Conservation (phyloP, 176 grass and related monocot species). For the Luzula sylvatica region DNA sequence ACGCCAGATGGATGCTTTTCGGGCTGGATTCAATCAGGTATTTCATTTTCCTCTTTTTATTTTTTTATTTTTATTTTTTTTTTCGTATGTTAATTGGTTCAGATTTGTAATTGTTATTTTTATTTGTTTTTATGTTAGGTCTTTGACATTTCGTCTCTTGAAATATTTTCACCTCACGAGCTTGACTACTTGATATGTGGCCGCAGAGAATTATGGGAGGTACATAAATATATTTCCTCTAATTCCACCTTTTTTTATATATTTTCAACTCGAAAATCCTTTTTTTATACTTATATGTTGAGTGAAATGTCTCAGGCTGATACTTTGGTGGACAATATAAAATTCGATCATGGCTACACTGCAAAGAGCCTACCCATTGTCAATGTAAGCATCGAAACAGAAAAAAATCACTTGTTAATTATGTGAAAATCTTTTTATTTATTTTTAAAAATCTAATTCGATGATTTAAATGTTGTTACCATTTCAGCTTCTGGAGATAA, state of each 20-base stretch:
- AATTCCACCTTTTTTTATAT: not conserved
- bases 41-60: not conserved
- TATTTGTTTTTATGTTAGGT: constrained; percentile 35
- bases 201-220: constrained; percentile 77
- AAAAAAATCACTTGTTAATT: not conserved
- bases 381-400: constrained; percentile 39
- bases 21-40: constrained; percentile 83
- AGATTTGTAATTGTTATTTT: not conserved
- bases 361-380: constrained; percentile 67
- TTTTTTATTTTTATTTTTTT: not conserved
- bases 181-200: constrained; percentile 80
- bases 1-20: constrained; percentile 67
- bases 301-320: constrained; percentile 36
- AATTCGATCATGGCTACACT: constrained; percentile 97
- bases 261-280: constrained; percentile 11
- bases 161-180: constrained; percentile 80
- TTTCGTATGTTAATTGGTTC: not conserved
- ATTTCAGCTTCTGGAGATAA: constrained; percentile 76
- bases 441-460: not conserved
- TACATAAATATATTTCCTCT: constrained; percentile 19
- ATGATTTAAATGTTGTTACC: constrained; percentile 16
- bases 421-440: too few relatives aligned
- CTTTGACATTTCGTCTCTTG: constrained; percentile 62
- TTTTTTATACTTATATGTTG: constrained; percentile 5
- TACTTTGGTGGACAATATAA: constrained; percentile 72